Evolutionary conservation across 768 basidiomycete species (phyloP).

Genomic region (Cystofilobasidium bisporidii): DNA sequence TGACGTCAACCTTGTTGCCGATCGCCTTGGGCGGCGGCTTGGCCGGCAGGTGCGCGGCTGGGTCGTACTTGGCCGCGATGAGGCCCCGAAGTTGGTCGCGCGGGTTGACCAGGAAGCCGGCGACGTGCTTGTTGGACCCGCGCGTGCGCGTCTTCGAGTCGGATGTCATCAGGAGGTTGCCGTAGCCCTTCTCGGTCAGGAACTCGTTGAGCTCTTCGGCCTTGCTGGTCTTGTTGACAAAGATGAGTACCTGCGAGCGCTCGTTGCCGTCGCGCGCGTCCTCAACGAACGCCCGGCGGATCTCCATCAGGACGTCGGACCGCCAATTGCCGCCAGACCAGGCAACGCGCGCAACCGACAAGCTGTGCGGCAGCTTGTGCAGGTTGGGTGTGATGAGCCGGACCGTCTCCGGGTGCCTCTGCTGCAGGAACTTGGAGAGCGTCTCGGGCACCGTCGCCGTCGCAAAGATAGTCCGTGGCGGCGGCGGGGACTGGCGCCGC

Average conservation of each 20-base stretch:
- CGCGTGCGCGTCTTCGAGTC: slow-evolving; percentile 50
- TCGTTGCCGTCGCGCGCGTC: slow-evolving; percentile 36
- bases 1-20: background rate
- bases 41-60: background rate
- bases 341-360: slow-evolving; percentile 61
- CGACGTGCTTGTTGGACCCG: slow-evolving; percentile 67
- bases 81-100: background rate
- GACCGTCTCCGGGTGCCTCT: slow-evolving; percentile 32
- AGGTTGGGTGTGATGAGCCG: slow-evolving; percentile 65
- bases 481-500: slow-evolving; percentile 49
- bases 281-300: slow-evolving; percentile 61
- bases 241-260: slow-evolving; percentile 65
- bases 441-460: slow-evolving; percentile 79
- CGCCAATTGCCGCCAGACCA: slow-evolving; percentile 74
- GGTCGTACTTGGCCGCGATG: slow-evolving; percentile 3
- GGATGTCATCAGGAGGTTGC: slow-evolving; percentile 50
- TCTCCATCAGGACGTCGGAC: slow-evolving; percentile 65
- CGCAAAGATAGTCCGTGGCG: slow-evolving; percentile 55
- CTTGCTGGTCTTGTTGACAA: slow-evolving; percentile 66
- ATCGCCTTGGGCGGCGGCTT: slow-evolving; percentile 3
- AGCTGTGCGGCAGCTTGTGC: slow-evolving; percentile 62
- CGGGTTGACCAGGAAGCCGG: slow-evolving; percentile 52
- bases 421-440: slow-evolving; percentile 33
- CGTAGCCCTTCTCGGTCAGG: slow-evolving; percentile 54
- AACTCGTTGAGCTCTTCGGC: slow-evolving; percentile 55